A percentile compares a stretch with the other conserved stretches of the same genome.
Evolutionary conservation across 345 rosid species (phyloP).

Genomic region (Laguncularia racemosa): DNA sequence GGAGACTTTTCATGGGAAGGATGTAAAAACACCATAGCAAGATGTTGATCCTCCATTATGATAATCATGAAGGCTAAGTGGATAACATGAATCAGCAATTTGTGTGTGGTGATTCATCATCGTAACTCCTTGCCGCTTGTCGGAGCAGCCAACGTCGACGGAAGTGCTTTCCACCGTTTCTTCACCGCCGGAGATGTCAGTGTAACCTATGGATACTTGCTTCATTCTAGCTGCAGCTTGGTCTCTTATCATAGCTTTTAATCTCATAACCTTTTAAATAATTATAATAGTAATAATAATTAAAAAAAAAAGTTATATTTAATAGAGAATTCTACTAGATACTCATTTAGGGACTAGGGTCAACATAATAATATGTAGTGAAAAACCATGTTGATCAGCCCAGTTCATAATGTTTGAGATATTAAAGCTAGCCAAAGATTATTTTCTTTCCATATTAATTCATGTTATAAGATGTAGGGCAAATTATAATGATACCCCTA

Average conservation of each 20-base stretch:
- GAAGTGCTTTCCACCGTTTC: slow-evolving; percentile 61
- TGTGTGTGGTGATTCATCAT: slow-evolving; percentile 8
- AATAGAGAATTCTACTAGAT: background rate
- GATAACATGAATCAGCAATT: slow-evolving; percentile 26
- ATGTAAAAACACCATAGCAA: slow-evolving; percentile 1
- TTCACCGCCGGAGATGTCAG: slow-evolving; percentile 53
- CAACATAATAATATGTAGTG: no score
- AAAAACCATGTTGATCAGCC: no score
- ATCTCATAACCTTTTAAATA: slow-evolving; percentile 36
- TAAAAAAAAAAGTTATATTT: background rate
- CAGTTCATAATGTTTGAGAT: no score
- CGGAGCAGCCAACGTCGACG: slow-evolving; percentile 15
- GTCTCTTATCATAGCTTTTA: slow-evolving; percentile 45
- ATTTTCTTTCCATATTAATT: no score
- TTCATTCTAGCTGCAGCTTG: slow-evolving; percentile 22
- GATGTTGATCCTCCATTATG: slow-evolving; percentile 24
- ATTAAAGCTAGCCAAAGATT: no score
- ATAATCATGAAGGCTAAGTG: slow-evolving; percentile 27
- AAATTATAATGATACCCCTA: no score
- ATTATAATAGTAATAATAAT: background rate
- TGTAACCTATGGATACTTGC: slow-evolving; percentile 33
- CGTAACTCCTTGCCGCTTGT: slow-evolving; percentile 4
- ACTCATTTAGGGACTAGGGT: background rate
- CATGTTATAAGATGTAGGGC: no score
- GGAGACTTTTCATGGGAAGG: no score